A percentile compares a stretch with the other conserved stretches of the same genome.
phyloP scores from a whole-genome alignment of 2,329 filamentous ascomycete species.

The Paraphoma sp. region DNA sequence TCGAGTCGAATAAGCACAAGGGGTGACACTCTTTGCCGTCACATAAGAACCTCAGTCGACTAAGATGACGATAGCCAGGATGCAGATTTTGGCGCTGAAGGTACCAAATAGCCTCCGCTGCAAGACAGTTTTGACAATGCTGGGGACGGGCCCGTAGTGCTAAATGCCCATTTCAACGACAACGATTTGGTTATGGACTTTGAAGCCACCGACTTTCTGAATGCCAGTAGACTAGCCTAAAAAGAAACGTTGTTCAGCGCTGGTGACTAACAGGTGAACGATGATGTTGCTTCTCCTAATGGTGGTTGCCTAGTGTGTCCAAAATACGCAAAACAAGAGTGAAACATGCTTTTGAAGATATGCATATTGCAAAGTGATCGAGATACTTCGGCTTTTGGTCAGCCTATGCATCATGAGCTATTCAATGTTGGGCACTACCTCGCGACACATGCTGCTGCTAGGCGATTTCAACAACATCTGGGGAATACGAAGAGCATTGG shows the following conservation, averaged over 20 bases:
- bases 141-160: background rate
- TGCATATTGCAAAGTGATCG: too few species aligned
- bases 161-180: background rate
- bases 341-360: background rate
- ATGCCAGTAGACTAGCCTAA: background rate
- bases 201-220: background rate
- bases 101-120: background rate
- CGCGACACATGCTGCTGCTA: too few species aligned
- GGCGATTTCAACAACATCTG: too few species aligned
- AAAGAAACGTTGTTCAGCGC: background rate
- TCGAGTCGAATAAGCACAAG: background rate
- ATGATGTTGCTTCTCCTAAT: background rate
- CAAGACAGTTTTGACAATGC: background rate
- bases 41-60: constrained; percentile 4
- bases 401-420: background rate
- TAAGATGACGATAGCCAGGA: background rate
- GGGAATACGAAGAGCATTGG: too few species aligned
- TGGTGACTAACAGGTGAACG: background rate
- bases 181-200: background rate
- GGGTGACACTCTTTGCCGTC: background rate
- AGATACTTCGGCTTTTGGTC: background rate
- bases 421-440: too few species aligned
- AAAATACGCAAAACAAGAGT: background rate
- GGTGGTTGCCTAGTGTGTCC: background rate
- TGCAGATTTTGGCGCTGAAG: background rate